Evolutionary conservation across 768 basidiomycete genomes (phyloP).

Genomic region (Mycena vulgaris): DNA sequence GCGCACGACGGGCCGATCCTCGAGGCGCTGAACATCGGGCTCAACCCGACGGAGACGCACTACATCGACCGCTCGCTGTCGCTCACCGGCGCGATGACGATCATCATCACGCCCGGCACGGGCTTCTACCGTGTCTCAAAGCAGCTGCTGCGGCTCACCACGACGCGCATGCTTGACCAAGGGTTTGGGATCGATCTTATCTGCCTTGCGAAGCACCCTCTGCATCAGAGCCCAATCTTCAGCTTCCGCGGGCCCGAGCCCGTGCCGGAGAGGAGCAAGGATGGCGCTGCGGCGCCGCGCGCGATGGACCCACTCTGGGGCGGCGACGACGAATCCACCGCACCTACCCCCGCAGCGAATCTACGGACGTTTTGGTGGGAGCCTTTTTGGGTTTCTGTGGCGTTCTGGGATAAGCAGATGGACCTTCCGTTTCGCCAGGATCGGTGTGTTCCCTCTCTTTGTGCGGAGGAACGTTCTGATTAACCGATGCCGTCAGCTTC

Average conservation of each 20-base stretch:
- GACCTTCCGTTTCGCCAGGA: conserved; percentile 86
- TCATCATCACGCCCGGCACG: conserved; percentile 93
- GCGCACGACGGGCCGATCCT: conserved; percentile 97
- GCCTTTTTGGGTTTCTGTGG: conserved; percentile 87
- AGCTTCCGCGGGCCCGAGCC: conserved; percentile 81
- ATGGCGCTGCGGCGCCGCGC: conserved; percentile 51
- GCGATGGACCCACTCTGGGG: conserved; percentile 84
- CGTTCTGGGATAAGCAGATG: conserved; percentile 91
- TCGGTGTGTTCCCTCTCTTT: conserved; percentile 61
- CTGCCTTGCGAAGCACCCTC: conserved; percentile 89
- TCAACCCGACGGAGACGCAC: conserved; percentile 94
- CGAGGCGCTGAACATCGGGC: conserved; percentile 92
- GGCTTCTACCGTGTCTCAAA: conserved; percentile 96
- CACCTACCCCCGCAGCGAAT: conserved; percentile 51
- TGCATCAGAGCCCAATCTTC: conserved; percentile 95
- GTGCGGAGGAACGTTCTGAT: background rate
- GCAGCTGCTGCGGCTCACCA: conserved; percentile 90
- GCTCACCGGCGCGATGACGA: conserved; percentile 86
- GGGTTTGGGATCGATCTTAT: conserved; percentile 93
- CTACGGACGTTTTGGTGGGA: conserved; percentile 89
- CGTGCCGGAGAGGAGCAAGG: conserved; percentile 62
- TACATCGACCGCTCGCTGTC: conserved; percentile 96
- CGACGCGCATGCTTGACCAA: conserved; percentile 93
- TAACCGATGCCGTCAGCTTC: conserved; percentile 68
- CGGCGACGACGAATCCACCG: conserved; percentile 65